phyloP scores from a whole-genome alignment of 495 filamentous ascomycete genomes.

The Tuber melanosporum region DNA sequence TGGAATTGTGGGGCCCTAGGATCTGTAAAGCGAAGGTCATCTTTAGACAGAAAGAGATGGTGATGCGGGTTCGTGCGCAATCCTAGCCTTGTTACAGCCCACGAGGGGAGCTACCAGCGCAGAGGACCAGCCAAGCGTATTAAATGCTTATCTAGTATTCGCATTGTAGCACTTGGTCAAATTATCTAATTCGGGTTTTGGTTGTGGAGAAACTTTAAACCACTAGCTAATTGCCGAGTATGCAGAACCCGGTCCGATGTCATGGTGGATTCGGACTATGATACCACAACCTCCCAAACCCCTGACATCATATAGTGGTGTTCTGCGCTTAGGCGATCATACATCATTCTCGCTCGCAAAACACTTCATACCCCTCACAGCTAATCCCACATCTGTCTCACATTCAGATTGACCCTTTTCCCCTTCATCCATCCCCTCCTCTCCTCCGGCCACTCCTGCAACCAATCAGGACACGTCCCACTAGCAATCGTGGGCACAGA shows the following conservation, averaged over 20 bases:
- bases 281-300: neutral
- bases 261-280: neutral
- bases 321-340: neutral
- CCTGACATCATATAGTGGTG: neutral
- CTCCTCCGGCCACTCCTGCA: conserved; percentile 67
- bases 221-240: neutral
- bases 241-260: neutral
- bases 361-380: neutral
- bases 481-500: conserved; percentile 71
- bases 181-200: neutral
- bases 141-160: too few relatives aligned
- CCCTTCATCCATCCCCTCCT: conserved; percentile 69
- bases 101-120: too few relatives aligned
- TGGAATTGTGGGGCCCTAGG: too few relatives aligned
- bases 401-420: conserved; percentile 84
- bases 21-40: too few relatives aligned
- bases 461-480: conserved; percentile 65
- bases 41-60: too few relatives aligned
- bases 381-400: conserved; percentile 76
- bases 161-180: too few relatives aligned
- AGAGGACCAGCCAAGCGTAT: too few relatives aligned
- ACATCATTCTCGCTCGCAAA: neutral
- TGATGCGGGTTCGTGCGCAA: too few relatives aligned
- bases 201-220: neutral
- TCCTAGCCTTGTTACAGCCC: too few relatives aligned